Base-by-base conservation (phyloP, 768 basidiomycete species). In the Boletus reticuloceps region DNA sequence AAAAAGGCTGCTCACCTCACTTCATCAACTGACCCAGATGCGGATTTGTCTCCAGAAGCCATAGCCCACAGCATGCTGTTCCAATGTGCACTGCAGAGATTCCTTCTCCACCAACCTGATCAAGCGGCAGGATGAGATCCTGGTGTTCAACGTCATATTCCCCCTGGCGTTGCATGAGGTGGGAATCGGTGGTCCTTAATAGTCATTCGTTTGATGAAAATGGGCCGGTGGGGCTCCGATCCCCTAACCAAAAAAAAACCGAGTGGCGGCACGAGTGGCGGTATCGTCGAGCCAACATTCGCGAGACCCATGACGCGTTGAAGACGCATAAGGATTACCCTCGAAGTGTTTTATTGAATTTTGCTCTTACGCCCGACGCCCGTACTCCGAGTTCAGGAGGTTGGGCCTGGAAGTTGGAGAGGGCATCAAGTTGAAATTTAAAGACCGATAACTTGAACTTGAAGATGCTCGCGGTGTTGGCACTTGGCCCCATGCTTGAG, bases 1-100 rank as follows among this genome's bases (percentile, higher is more conserved):
- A 53, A 45, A 50, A 60, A 46, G 61, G 60, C 60, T 61, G 60
- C 53, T 56, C 64, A 70, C 68, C 64, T 60, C 66, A 56, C 62
- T 55, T 54, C 61, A 42, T 54, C 59, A 53, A 41, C 29, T 51
- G 53, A 51, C 43, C 63, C 66, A 59, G 64, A 69, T 59, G 44
- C 39, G 50, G 57, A 39, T 56, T 59, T 56, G 60, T 60, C 61
- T 52, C 54, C 59, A 60, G 59, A 62, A 62, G 60, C 58, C 53
- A 58, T 50, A 46, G 43, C 55, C 55, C 17, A 53, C 60, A 55
- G 51, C 69, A 70, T 54, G 68, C 66, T 34, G 56, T 62, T 64
- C 50, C 60, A 68, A 62, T 51, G 64, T 44, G 59, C 48, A 58
- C 45, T 42, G 48, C 41, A 61, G 46, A 53, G 34, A 59, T 40